Base-by-base conservation (phyloP, 2,329 filamentous ascomycete species). In the Exophiala alcalophila region DNA sequence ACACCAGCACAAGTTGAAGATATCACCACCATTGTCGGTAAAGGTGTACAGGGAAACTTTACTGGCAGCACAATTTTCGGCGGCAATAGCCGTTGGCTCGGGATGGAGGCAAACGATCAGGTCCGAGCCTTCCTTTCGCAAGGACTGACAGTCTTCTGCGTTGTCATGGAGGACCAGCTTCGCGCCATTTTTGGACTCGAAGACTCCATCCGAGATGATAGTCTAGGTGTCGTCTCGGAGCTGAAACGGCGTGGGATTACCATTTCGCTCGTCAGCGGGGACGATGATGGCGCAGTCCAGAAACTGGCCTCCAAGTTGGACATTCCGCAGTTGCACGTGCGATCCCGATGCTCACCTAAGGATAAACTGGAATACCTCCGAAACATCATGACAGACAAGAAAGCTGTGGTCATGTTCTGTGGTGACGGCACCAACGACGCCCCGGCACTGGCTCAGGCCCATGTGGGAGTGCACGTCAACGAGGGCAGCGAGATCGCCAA, bases 381-480 rank as follows among this genome's bases (percentile, higher is more conserved):
- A 23, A 24, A 34, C 34, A 15, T 25, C 11, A 8, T 49, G 33
- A 38, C 40, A 10, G 38, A 25, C 21, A 31, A 25, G 36, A n/a
- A 25, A 28, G 2, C 31, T 14, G 32, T 45, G 1, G 74, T 86
- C 12, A 62, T 89, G 4, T 90, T 91, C 61, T 75, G 77, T 36
- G 86, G 86, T 23, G 86, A 91, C 54, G 86, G 86, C 2, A 88
- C 83, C 10, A 91, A 91, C 60, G 86, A 91, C 57, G 83, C 86
- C 0, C 71, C 78, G 2, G 86, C 86, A 0, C 71, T 91, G 2
- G 79, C 83, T 0, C 77, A 81, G 57, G 83, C 86, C 1, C 76
- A 75, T 4, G 74, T 91, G 19, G 86, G 86, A 19, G 69, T 89
- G 0, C 82, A 86, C 52, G 77, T 91, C 59, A 76, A 75, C 45